A percentile compares a stretch with the other conserved stretches of the same genome.
These are phyloP conservation scores for Knufia petricola DNA, from an alignment of 2,329 filamentous ascomycete species.

Conservation along the genomic window DNA sequence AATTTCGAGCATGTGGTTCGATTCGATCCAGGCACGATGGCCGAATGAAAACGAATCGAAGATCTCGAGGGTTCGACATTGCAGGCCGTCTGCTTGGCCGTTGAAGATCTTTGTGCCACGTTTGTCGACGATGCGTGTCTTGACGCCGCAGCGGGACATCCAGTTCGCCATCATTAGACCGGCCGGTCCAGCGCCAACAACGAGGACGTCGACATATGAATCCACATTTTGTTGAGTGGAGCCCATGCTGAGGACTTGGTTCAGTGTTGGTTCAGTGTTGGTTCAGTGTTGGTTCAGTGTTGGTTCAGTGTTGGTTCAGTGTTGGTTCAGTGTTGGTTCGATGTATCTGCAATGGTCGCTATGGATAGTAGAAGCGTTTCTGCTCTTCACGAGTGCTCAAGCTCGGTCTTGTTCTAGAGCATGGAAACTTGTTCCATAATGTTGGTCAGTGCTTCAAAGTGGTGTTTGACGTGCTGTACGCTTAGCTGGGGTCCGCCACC, in stretches of 20 bases:
- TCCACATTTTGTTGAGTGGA: neutral
- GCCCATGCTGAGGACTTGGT: neutral
- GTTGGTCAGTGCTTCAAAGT: too few relatives aligned
- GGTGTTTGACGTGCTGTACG: too few relatives aligned
- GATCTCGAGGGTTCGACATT: slow-evolving; percentile 62
- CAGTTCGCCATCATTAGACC: slow-evolving; percentile 43
- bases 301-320: too few relatives aligned
- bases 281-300: neutral
- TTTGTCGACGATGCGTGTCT: slow-evolving; percentile 41
- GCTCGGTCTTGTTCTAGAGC: too few relatives aligned
- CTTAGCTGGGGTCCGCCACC: too few relatives aligned
- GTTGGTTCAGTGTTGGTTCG: neutral
- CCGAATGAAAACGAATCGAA: slow-evolving; percentile 62
- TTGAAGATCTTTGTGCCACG: slow-evolving; percentile 29
- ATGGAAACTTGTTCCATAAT: too few relatives aligned
- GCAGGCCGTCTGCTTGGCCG: slow-evolving; percentile 47
- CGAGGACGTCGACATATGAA: slow-evolving; percentile 36
- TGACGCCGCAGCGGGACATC: slow-evolving; percentile 41
- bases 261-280: too few relatives aligned
- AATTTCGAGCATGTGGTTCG: slow-evolving; percentile 60
- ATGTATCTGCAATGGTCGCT: too few relatives aligned
- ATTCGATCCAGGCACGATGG: slow-evolving; percentile 55
- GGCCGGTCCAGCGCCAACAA: slow-evolving; percentile 43
- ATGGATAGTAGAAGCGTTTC: too few relatives aligned
- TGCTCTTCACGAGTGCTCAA: too few relatives aligned